Evolutionary conservation across 2,329 filamentous ascomycete species (phyloP).

Genomic region (Colletotrichum siamense): DNA sequence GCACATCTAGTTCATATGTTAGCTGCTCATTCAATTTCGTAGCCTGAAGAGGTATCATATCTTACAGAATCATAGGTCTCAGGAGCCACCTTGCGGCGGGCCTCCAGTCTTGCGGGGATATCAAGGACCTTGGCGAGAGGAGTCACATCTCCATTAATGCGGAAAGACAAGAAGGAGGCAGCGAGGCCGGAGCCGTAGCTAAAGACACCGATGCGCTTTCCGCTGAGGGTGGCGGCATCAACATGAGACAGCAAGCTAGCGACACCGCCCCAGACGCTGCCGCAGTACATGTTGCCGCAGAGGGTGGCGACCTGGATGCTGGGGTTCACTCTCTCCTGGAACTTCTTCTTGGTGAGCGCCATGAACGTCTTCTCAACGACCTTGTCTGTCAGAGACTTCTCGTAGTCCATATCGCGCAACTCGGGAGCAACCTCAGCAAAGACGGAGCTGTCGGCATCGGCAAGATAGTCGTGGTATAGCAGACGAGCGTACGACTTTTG

Average conservation of each 20-base stretch:
- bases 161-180: slow-evolving; percentile 76
- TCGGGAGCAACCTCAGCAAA: slow-evolving; percentile 80
- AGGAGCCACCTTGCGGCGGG: slow-evolving; percentile 70
- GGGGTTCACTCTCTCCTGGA: slow-evolving; percentile 77
- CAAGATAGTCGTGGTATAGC: slow-evolving; percentile 85
- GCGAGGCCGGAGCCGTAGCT: slow-evolving; percentile 81
- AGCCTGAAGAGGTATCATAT: neutral
- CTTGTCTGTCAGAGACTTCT: slow-evolving; percentile 81
- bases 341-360: slow-evolving; percentile 82
- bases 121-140: slow-evolving; percentile 71
- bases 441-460: slow-evolving; percentile 67
- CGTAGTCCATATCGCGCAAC: slow-evolving; percentile 79
- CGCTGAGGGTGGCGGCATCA: slow-evolving; percentile 66
- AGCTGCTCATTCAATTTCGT: slow-evolving; percentile 12
- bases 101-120: slow-evolving; percentile 71
- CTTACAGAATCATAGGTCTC: slow-evolving; percentile 77
- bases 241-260: slow-evolving; percentile 72
- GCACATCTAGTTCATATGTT: slow-evolving; percentile 66
- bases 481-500: slow-evolving; percentile 85
- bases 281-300: slow-evolving; percentile 74
- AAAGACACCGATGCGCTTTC: slow-evolving; percentile 79
- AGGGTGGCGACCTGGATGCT: slow-evolving; percentile 78
- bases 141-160: slow-evolving; percentile 73
- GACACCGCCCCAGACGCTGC: slow-evolving; percentile 78
- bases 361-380: slow-evolving; percentile 88